phyloP scores from a whole-genome alignment of 2,329 filamentous ascomycete genomes.

The Teratosphaeria destructans region DNA sequence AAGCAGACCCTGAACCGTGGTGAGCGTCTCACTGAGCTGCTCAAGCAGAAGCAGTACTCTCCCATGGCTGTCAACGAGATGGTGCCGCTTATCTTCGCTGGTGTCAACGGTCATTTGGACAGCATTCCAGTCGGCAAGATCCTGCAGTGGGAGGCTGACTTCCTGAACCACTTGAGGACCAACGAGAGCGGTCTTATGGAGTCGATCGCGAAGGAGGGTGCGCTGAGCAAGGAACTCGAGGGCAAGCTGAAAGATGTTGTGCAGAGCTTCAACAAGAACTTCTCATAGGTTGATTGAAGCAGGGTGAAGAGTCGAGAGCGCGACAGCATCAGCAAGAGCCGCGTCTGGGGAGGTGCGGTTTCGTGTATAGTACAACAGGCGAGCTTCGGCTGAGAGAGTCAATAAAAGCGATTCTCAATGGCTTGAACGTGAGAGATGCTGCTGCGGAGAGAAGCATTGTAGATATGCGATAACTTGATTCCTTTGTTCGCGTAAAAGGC shows the following conservation, averaged over 20 bases:
- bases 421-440: background rate
- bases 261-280: slow-evolving; percentile 83
- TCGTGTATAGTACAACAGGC: slow-evolving; percentile 9
- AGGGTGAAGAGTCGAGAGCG: background rate
- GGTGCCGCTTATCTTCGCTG: slow-evolving; percentile 98
- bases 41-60: slow-evolving; percentile 99
- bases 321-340: background rate
- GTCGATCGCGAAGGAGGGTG: slow-evolving; percentile 90
- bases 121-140: slow-evolving; percentile 81
- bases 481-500: slow-evolving; percentile 1
- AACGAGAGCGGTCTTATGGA: slow-evolving; percentile 77
- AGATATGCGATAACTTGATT: slow-evolving; percentile 3
- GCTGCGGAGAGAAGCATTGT: background rate
- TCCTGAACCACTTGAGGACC: slow-evolving; percentile 81
- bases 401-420: background rate
- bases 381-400: slow-evolving; percentile 1
- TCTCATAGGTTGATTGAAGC: slow-evolving; percentile 38
- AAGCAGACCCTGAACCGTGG: slow-evolving; percentile 97
- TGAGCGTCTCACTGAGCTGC: slow-evolving; percentile 96
- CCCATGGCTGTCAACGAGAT: slow-evolving; percentile 99
- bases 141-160: slow-evolving; percentile 86
- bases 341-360: background rate
- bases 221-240: slow-evolving; percentile 90
- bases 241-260: slow-evolving; percentile 69
- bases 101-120: slow-evolving; percentile 97